phyloP scores from a whole-genome alignment of 1,284 basidiomycete species.

The Takashimella tepidaria region DNA sequence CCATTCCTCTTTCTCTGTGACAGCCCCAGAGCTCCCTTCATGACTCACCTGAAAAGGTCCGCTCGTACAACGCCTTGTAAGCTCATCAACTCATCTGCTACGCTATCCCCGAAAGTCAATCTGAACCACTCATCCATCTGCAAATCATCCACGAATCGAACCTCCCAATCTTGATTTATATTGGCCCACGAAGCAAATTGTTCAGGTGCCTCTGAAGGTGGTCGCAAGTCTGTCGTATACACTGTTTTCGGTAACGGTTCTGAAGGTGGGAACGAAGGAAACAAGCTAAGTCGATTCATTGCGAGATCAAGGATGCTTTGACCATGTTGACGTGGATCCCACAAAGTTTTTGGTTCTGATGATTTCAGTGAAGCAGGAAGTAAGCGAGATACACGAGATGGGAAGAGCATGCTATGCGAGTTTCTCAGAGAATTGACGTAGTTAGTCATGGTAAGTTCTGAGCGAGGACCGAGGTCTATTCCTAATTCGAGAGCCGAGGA shows the following conservation, averaged over 20 bases:
- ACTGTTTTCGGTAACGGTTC: constrained; percentile 12
- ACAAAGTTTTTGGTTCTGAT: no score
- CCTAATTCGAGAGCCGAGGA: neutral
- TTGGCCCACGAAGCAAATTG: constrained; percentile 22
- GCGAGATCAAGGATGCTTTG: neutral
- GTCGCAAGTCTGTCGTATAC: constrained; percentile 20
- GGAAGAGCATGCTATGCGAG: neutral
- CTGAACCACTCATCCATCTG: constrained; percentile 21
- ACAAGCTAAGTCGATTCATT: neutral
- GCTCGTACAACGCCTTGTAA: constrained; percentile 20
- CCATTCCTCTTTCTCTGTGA: no score
- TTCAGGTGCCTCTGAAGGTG: constrained; percentile 13
- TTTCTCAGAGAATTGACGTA: neutral
- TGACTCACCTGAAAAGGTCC: constrained; percentile 28
- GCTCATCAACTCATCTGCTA: constrained; percentile 12
- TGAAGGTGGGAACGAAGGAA: neutral
- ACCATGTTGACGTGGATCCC: neutral
- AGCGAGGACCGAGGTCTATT: neutral
- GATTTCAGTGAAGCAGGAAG: no score
- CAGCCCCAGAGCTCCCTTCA: no score
- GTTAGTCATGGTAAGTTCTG: neutral
- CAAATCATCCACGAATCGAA: constrained; percentile 18
- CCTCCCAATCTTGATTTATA: constrained; percentile 19
- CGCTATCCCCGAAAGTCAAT: constrained; percentile 1
- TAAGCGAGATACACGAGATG: no score